phyloP scores from a whole-genome alignment of 805 yeast genomes.

The Lachancea mirantina region DNA sequence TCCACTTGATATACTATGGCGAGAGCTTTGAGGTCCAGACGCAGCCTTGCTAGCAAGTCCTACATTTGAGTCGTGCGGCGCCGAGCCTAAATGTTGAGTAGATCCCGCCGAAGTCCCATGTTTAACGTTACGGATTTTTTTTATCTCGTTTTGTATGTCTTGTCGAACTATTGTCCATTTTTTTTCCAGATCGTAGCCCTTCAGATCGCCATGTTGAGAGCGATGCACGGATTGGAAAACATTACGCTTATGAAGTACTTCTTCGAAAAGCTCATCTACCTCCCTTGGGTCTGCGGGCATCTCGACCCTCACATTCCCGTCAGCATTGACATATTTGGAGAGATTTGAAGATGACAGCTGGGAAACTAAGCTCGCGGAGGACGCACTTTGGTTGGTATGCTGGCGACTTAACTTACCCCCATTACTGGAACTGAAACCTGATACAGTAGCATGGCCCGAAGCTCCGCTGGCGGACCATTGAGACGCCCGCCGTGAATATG shows the following conservation, averaged over 20 bases:
- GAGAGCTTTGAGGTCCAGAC: no score
- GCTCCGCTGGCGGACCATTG: conserved; percentile 9
- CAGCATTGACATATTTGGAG: conserved; percentile 21
- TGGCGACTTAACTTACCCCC: conserved; percentile 18
- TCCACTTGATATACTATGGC: conserved; percentile 4
- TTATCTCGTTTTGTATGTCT: conserved; percentile 71
- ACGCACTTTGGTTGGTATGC: conserved; percentile 21
- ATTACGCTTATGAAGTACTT: conserved; percentile 77
- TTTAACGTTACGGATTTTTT: conserved; percentile 40
- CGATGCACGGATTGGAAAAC: conserved; percentile 57
- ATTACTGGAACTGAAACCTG: no score
- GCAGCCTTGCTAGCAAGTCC: background rate
- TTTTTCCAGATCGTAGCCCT: conserved; percentile 63
- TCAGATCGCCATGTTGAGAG: conserved; percentile 70
- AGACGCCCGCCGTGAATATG: conserved; percentile 21
- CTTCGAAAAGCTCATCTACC: conserved; percentile 67
- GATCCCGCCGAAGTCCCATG: conserved; percentile 3
- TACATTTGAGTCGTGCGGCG: conserved; percentile 2
- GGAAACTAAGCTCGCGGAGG: conserved; percentile 23
- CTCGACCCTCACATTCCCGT: conserved; percentile 40
- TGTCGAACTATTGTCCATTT: conserved; percentile 91
- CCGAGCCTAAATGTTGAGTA: background rate
- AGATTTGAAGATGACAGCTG: conserved; percentile 25
- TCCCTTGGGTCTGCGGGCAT: conserved; percentile 60
- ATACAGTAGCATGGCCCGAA: background rate